Conservation (phyloP, 2,329 filamentous ascomycete genomes). For the Ascochyta rabiei region DNA sequence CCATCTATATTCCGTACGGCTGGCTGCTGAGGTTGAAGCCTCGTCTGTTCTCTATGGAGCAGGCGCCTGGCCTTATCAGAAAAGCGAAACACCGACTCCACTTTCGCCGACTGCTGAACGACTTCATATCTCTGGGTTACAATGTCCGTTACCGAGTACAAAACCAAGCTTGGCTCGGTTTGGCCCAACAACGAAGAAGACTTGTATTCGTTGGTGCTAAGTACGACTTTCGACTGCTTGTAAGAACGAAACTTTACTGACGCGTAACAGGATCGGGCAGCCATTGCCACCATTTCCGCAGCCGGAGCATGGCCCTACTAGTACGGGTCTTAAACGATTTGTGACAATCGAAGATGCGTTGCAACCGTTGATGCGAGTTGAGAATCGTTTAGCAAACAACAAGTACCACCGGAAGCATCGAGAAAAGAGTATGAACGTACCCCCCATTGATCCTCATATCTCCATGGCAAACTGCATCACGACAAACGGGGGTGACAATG, state of each 20-base stretch:
- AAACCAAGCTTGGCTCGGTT: conserved; percentile 27
- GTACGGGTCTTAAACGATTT: conserved; percentile 29
- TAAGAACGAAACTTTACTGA: too few relatives aligned
- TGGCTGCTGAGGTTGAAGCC: conserved; percentile 24
- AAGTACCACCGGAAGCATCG: conserved; percentile 23
- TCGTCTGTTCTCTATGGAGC: conserved; percentile 16
- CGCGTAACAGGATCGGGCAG: too few relatives aligned
- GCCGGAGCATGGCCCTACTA: conserved; percentile 27
- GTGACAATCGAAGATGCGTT: conserved; percentile 31
- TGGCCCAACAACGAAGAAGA: conserved; percentile 34
- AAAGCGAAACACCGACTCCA: conserved; percentile 10
- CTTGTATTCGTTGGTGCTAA: conserved; percentile 36
- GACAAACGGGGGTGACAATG: conserved; percentile 23
- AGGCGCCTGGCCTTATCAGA: conserved; percentile 5
- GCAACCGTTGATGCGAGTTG: conserved; percentile 9
- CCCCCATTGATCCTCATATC: background rate
- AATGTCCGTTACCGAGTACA: conserved; percentile 30
- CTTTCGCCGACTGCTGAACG: conserved; percentile 22
- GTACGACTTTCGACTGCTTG: conserved; percentile 17
- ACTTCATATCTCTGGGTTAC: conserved; percentile 28
- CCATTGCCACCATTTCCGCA: conserved; percentile 41
- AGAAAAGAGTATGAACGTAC: background rate
- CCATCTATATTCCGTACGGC: conserved; percentile 22
- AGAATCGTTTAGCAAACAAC: conserved; percentile 5
- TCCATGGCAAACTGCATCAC: conserved; percentile 23